Base-by-base conservation (phyloP, 805 yeast genomes). In the Kluyveromyces aestuarii region DNA sequence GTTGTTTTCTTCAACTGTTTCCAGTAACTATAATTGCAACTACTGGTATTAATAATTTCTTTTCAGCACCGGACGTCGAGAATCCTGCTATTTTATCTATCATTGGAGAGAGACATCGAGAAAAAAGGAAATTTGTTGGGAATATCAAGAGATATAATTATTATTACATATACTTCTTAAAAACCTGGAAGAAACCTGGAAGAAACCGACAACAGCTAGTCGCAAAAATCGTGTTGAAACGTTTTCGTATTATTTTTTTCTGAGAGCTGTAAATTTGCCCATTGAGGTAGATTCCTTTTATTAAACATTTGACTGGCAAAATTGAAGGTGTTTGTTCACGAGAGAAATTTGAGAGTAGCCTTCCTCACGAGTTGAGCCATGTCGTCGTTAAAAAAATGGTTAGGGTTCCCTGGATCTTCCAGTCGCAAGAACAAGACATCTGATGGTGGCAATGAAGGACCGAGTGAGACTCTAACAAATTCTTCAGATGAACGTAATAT, bases 311-410 rank as follows among this genome's bases (percentile, higher is more conserved):
- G 35, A 30, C 14, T 30, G 35, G 14, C 11, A 30, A 11, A 30
- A 30, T 30, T 13, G 35, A 13, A 13, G 14, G 4, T 5, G 14
- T 7, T 13, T 13, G 14, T 30, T 30, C 14, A 2, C 14, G 35
- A 30, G 14, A 11, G 11, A 13, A 30, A 30, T 10, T 30, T 30
- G 35, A 30, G 14, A 5, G 11, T 30, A 30, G 8, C 14, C 14
- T 30, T 2, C 4, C 7, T 30, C 35, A 30, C 11, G 3, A 30
- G 7, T 30, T 13, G 25, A 30, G 14, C 40, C 10, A 43, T 43
- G 45, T 35, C 45, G 8, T 43, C 45, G 2, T n/a, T 43, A 8
- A 43, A 43, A 17, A 43, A 43, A 21, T 43, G 45, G 45, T 33
- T 43, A n/a, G 45, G 45, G 33, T 43, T 43, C 18, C 27, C 18